A percentile compares a stretch with the other conserved stretches of the same genome.
Evolutionary conservation across 345 rosid genomes (phyloP).

Genomic region (Cardamine chenopodiifolia): DNA sequence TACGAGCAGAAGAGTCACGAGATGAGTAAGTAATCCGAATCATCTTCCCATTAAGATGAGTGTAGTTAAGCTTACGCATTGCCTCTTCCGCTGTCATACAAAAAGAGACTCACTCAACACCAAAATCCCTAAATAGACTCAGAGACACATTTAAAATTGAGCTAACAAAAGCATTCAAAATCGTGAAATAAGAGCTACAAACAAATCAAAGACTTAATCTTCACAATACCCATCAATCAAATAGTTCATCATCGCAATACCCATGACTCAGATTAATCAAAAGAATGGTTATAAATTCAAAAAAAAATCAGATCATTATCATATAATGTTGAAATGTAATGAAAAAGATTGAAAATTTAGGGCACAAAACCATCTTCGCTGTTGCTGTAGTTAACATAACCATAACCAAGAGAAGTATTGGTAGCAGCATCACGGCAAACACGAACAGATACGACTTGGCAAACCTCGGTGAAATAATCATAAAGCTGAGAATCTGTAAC

Average conservation of each 20-base stretch:
- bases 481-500: conserved; percentile 77
- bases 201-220: not conserved
- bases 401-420: conserved; percentile 85
- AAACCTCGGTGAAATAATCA: conserved; percentile 61
- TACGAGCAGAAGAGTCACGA: conserved; percentile 75
- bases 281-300: too few species aligned
- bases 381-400: conserved; percentile 83
- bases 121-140: not conserved
- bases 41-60: conserved; percentile 68
- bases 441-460: conserved; percentile 68
- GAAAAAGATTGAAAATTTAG: not conserved
- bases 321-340: not conserved
- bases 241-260: not conserved
- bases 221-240: not conserved
- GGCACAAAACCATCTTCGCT: conserved; percentile 61
- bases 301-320: not conserved
- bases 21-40: conserved; percentile 82
- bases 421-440: conserved; percentile 70
- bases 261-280: conserved; percentile 16
- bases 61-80: conserved; percentile 70
- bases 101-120: too few species aligned
- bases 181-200: not conserved
- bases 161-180: not conserved
- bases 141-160: not conserved
- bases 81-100: conserved; percentile 73